Evolutionary conservation across 768 basidiomycete genomes (phyloP).

Genomic region (Plicaturopsis crispa): DNA sequence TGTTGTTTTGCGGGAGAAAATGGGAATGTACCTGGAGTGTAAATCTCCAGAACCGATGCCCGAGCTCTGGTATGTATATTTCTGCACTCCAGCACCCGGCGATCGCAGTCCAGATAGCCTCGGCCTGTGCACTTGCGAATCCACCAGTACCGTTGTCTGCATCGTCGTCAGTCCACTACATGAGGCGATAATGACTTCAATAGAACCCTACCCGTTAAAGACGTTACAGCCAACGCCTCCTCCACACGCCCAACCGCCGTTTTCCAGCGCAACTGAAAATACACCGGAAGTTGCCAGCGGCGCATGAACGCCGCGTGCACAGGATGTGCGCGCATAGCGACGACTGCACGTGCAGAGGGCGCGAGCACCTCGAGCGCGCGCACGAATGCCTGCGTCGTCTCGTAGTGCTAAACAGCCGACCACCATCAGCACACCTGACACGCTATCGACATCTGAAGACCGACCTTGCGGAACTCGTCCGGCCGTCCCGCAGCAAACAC

Average conservation of each 20-base stretch:
- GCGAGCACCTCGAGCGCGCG: slow-evolving; percentile 75
- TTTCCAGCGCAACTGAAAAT: slow-evolving; percentile 97
- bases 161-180: too few relatives aligned
- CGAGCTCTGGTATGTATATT: slow-evolving; percentile 77
- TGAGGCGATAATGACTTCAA: too few relatives aligned
- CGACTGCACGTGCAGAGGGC: slow-evolving; percentile 64
- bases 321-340: slow-evolving; percentile 65
- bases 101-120: slow-evolving; percentile 66
- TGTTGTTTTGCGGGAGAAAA: not conserved
- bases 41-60: slow-evolving; percentile 84
- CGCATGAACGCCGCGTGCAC: slow-evolving; percentile 67
- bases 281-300: slow-evolving; percentile 94
- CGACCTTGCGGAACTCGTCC: slow-evolving; percentile 80
- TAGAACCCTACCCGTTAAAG: too few relatives aligned
- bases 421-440: not conserved
- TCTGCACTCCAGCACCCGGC: slow-evolving; percentile 81
- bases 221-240: slow-evolving; percentile 41
- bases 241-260: slow-evolving; percentile 81
- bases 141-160: too few relatives aligned
- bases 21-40: slow-evolving; percentile 67
- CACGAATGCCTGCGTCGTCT: slow-evolving; percentile 77
- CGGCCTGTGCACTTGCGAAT: slow-evolving; percentile 58
- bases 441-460: too few relatives aligned
- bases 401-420: too few relatives aligned
- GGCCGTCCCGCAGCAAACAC: slow-evolving; percentile 93